These are phyloP conservation scores for Pleurostoma richardsiae DNA, from an alignment of 2,329 filamentous ascomycete species.

Conservation along the genomic window DNA sequence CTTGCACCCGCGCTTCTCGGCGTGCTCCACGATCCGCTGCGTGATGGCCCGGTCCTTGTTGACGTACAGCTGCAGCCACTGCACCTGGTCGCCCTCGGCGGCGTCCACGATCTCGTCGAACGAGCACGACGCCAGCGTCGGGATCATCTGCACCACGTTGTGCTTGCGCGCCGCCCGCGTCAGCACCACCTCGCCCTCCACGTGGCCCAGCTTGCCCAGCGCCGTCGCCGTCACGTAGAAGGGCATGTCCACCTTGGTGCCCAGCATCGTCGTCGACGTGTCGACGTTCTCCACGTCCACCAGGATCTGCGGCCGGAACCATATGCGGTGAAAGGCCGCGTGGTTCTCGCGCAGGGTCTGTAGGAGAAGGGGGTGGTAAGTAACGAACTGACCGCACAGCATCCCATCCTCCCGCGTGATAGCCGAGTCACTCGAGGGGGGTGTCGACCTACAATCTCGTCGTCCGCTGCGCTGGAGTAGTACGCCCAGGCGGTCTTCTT, in stretches of 20 bases:
- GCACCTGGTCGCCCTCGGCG: slow-evolving; percentile 70
- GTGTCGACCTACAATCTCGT: slow-evolving; percentile 65
- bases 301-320: slow-evolving; percentile 89
- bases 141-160: slow-evolving; percentile 96
- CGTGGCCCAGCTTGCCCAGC: slow-evolving; percentile 88
- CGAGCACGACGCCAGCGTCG: slow-evolving; percentile 90
- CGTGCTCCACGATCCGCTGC: slow-evolving; percentile 82
- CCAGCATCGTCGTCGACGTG: slow-evolving; percentile 88
- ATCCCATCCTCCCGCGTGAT: too few relatives aligned
- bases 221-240: slow-evolving; percentile 98
- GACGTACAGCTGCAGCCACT: slow-evolving; percentile 97
- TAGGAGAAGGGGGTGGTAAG: not conserved
- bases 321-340: slow-evolving; percentile 89
- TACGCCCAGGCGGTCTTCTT: slow-evolving; percentile 97
- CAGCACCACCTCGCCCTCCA: slow-evolving; percentile 88
- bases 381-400: too few relatives aligned
- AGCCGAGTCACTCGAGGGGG: not conserved
- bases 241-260: slow-evolving; percentile 75
- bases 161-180: slow-evolving; percentile 81
- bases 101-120: slow-evolving; percentile 97
- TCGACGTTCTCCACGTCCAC: slow-evolving; percentile 87
- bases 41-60: slow-evolving; percentile 95
- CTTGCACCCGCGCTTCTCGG: slow-evolving; percentile 86
- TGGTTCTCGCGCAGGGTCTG: slow-evolving; percentile 95
- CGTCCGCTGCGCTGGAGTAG: slow-evolving; percentile 89